phyloP scores from a whole-genome alignment of 495 filamentous ascomycete species.

The Letharia columbiana region DNA sequence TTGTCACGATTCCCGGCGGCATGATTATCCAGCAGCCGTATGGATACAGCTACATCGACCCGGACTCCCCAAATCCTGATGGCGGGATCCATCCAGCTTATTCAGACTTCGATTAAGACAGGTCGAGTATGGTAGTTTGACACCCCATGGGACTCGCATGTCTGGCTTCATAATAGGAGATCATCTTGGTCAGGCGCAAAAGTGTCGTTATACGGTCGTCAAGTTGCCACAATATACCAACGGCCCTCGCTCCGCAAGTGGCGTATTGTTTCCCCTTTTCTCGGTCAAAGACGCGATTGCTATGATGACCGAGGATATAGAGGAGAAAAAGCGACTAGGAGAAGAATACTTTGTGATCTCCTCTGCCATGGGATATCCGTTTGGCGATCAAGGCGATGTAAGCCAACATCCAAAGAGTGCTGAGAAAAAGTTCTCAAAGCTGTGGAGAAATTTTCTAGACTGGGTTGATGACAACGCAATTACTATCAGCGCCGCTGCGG shows the following conservation, averaged over 20 bases:
- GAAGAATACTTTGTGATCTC: neutral
- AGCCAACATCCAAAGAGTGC: neutral
- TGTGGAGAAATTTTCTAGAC: neutral
- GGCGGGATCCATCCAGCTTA: conserved; percentile 5
- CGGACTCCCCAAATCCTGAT: neutral
- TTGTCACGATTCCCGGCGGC: neutral
- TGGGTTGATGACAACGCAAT: neutral
- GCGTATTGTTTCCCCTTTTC: neutral
- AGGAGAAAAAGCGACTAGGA: neutral
- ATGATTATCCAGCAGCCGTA: neutral
- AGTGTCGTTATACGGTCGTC: neutral
- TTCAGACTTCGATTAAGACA: neutral
- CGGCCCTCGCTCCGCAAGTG: neutral
- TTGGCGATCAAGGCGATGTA: neutral
- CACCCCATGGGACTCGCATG: conserved; percentile 3
- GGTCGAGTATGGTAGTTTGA: neutral
- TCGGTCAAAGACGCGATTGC: neutral
- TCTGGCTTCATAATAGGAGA: conserved; percentile 1
- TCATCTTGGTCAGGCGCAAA: neutral
- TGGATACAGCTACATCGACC: neutral
- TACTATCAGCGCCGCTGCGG: neutral
- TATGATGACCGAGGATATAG: neutral
- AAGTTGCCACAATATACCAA: conserved; percentile 2
- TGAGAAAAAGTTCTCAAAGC: neutral
- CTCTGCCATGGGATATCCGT: neutral